phyloP scores from a whole-genome alignment of 768 basidiomycete species.

The Rhodosporidiobolus odoratus region DNA sequence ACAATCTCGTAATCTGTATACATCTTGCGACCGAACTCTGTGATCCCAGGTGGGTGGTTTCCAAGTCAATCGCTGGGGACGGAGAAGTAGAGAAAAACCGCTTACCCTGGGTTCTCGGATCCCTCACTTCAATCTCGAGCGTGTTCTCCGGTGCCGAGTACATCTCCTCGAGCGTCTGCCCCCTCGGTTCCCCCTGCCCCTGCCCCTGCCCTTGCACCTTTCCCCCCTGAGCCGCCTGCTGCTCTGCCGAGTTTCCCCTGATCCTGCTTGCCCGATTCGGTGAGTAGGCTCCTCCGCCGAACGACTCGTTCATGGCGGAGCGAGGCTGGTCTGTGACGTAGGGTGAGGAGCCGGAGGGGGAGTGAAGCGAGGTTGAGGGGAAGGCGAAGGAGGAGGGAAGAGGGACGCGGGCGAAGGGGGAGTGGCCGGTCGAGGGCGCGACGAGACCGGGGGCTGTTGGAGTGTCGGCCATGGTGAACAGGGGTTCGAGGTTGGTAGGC shows the following conservation, averaged over 20 bases:
- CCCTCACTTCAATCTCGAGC: constrained; percentile 92
- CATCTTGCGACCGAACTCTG: constrained; percentile 96
- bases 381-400: constrained; percentile 28
- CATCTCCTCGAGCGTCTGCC: constrained; percentile 80
- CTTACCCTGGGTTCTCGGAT: constrained; percentile 93
- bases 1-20: constrained; percentile 99
- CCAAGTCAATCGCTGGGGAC: neutral
- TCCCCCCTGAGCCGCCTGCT: neutral
- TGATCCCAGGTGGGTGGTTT: neutral
- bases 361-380: constrained; percentile 12
- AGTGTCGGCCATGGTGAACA: neutral
- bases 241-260: neutral
- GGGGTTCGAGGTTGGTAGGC: neutral
- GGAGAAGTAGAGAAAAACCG: neutral
- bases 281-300: constrained; percentile 13
- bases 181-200: neutral
- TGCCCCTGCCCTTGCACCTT: neutral
- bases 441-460: constrained; percentile 10
- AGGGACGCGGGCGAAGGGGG: constrained; percentile 28
- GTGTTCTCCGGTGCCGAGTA: constrained; percentile 96
- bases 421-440: constrained; percentile 34
- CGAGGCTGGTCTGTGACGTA: constrained; percentile 37
- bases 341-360: constrained; percentile 9
- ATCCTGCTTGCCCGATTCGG: neutral
- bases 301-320: constrained; percentile 7